Conservation (phyloP, 2,329 filamentous ascomycete genomes). For the Claviceps sp. region DNA sequence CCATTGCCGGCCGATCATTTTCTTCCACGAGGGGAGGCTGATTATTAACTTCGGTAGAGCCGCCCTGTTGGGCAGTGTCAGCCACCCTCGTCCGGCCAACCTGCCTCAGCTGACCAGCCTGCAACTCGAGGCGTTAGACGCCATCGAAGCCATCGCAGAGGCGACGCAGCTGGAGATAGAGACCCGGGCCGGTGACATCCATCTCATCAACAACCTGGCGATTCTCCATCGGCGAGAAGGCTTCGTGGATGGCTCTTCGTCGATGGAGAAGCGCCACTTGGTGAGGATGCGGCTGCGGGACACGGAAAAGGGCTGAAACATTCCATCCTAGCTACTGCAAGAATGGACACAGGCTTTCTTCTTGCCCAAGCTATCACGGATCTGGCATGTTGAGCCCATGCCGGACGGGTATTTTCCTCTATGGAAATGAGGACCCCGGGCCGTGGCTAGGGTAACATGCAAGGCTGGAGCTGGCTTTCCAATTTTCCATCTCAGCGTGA, state of each 20-base stretch:
- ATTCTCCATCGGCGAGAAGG: conserved; percentile 46
- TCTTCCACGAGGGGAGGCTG: conserved; percentile 34
- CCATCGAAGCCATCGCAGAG: conserved; percentile 39
- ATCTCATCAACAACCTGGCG: conserved; percentile 52
- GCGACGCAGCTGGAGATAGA: conserved; percentile 42
- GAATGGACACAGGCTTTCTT: conserved; percentile 42
- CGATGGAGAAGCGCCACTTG: conserved; percentile 37
- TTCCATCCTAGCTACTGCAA: conserved; percentile 32
- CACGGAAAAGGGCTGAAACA: conserved; percentile 34
- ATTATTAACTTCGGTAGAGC: conserved; percentile 48
- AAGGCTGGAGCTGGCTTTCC: too few species aligned
- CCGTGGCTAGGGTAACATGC: too few species aligned
- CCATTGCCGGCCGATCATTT: conserved; percentile 43
- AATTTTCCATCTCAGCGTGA: too few species aligned
- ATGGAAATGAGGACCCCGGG: conserved; percentile 13
- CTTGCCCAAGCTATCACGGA: conserved; percentile 26
- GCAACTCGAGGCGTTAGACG: conserved; percentile 44
- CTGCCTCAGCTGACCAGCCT: conserved; percentile 34
- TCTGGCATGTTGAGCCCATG: conserved; percentile 50
- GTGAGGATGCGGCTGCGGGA: conserved; percentile 47
- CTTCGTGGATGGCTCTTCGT: conserved; percentile 35
- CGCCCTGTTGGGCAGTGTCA: conserved; percentile 37
- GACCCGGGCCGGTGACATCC: conserved; percentile 44
- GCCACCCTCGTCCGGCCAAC: conserved; percentile 36
- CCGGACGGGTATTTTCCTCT: conserved; percentile 43